Evolutionary conservation across 352 stramenopile species (phyloP).

Genomic region (Phytophthora tentaculata): DNA sequence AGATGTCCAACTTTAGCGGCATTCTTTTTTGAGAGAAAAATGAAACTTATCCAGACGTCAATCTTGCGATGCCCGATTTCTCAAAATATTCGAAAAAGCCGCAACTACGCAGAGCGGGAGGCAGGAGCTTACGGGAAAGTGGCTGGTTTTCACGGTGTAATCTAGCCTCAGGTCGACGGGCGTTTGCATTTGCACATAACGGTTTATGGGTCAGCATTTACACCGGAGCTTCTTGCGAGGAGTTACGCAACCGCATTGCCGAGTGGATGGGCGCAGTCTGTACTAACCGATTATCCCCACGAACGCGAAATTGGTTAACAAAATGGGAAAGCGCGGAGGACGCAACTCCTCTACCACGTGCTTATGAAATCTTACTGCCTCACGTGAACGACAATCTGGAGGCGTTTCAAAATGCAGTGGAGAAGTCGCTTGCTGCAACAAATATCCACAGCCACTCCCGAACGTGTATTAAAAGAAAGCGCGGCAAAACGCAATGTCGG

Average conservation of each 20-base stretch:
- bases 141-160: neutral
- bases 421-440: neutral
- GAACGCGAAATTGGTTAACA: neutral
- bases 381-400: no score
- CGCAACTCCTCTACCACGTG: neutral
- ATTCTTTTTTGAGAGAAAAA: neutral
- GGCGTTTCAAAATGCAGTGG: neutral
- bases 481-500: neutral
- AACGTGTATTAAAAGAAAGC: neutral
- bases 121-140: constrained; percentile 1
- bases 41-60: neutral
- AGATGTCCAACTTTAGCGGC: neutral
- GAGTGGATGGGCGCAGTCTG: neutral
- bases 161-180: constrained; percentile 8
- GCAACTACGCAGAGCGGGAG: neutral
- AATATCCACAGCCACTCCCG: neutral
- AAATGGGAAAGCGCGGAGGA: neutral
- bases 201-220: neutral
- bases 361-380: neutral
- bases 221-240: neutral
- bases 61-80: neutral
- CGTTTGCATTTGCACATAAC: neutral
- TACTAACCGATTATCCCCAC: neutral
- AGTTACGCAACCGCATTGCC: neutral
- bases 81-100: neutral